phyloP scores from a whole-genome alignment of 768 basidiomycete genomes.

The Hygrocybe punicea region DNA sequence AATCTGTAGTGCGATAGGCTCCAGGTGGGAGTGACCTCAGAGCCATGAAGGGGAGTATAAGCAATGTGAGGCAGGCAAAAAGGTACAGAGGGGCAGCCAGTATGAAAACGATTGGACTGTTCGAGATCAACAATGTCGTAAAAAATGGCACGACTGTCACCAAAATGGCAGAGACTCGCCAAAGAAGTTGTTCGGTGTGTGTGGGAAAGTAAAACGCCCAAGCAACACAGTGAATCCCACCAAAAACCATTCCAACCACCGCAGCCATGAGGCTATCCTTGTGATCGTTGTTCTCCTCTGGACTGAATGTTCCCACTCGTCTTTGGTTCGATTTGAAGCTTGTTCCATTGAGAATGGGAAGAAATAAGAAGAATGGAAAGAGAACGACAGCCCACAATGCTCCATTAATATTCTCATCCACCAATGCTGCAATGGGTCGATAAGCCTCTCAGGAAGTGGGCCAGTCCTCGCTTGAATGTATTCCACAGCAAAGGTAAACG shows the following conservation, averaged over 20 bases:
- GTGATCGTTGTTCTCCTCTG: background rate
- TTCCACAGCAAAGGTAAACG: background rate
- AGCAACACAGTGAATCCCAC: too few relatives aligned
- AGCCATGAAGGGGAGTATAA: too few relatives aligned
- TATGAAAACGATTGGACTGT: background rate
- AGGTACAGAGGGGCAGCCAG: constrained; percentile 9
- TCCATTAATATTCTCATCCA: background rate
- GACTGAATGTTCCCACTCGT: background rate
- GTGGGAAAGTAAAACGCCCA: too few relatives aligned
- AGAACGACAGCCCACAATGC: background rate
- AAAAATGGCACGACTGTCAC: too few relatives aligned
- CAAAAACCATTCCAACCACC: too few relatives aligned
- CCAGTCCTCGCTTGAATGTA: background rate
- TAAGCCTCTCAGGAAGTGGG: background rate
- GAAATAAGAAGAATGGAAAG: too few relatives aligned
- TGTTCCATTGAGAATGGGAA: too few relatives aligned
- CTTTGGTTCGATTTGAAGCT: background rate
- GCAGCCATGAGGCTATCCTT: background rate
- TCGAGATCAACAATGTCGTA: background rate
- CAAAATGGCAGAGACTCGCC: too few relatives aligned
- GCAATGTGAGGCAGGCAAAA: constrained; percentile 10
- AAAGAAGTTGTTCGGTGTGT: too few relatives aligned
- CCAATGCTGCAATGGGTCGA: background rate
- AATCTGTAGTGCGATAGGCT: constrained; percentile 13
- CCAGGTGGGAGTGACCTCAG: too few relatives aligned